Percentiles rank a stretch among this genome's conserved stretches.
Conservation (phyloP, 2,329 filamentous ascomycete genomes). For the Plectosphaerella cucumerina region DNA sequence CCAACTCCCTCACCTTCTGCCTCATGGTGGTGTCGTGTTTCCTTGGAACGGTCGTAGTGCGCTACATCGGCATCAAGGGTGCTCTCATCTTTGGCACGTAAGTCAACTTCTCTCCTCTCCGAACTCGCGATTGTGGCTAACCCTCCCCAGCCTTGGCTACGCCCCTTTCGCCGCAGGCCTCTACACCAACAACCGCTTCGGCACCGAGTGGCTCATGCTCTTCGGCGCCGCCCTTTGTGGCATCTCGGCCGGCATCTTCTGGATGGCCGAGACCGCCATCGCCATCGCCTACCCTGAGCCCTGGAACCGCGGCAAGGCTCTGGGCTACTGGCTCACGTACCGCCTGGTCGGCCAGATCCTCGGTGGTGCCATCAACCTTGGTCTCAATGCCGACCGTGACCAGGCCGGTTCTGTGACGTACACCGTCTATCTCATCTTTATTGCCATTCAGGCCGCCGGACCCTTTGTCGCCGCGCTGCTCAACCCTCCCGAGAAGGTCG, state of each 20-base stretch:
- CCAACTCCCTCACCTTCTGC: slow-evolving; percentile 68
- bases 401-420: slow-evolving; percentile 64
- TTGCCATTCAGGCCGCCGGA: slow-evolving; percentile 62
- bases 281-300: slow-evolving; percentile 70
- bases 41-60: slow-evolving; percentile 60
- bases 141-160: slow-evolving; percentile 52
- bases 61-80: slow-evolving; percentile 66
- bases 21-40: slow-evolving; percentile 70
- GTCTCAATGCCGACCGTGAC: slow-evolving; percentile 54
- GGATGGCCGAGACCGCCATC: slow-evolving; percentile 72
- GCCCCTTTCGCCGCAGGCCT: slow-evolving; percentile 67
- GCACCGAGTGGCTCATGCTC: slow-evolving; percentile 64
- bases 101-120: slow-evolving; percentile 15
- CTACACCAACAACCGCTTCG: slow-evolving; percentile 69
- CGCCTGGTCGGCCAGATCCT: slow-evolving; percentile 62
- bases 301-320: slow-evolving; percentile 58
- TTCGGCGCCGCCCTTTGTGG: slow-evolving; percentile 67
- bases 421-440: slow-evolving; percentile 65
- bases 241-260: slow-evolving; percentile 68
- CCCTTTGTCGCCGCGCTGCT: slow-evolving; percentile 63
- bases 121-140: background rate
- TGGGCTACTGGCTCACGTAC: slow-evolving; percentile 64
- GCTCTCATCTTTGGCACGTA: slow-evolving; percentile 67
- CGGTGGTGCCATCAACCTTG: slow-evolving; percentile 68
- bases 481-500: slow-evolving; percentile 55